Conservation (phyloP, 2,329 filamentous ascomycete genomes). For the Cladosporium sp. region DNA sequence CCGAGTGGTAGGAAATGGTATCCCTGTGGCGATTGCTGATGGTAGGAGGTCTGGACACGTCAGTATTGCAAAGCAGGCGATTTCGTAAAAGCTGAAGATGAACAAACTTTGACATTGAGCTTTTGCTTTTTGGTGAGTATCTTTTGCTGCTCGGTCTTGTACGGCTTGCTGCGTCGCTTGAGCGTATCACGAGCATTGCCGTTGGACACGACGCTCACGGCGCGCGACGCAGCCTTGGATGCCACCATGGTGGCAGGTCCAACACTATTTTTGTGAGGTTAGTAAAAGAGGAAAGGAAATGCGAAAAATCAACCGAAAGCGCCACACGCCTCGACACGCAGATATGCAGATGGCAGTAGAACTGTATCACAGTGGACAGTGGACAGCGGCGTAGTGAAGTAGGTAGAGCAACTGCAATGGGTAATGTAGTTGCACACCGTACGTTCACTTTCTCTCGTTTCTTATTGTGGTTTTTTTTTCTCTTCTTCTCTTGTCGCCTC, state of each 20-base stretch:
- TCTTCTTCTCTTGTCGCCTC: background rate
- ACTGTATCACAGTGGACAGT: background rate
- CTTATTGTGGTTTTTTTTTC: background rate
- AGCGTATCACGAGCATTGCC: constrained; percentile 20
- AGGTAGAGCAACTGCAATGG: background rate
- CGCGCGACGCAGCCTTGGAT: constrained; percentile 7
- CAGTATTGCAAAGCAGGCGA: constrained; percentile 22
- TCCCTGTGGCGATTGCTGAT: constrained; percentile 52
- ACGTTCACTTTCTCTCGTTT: background rate
- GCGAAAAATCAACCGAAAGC: background rate
- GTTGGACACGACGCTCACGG: constrained; percentile 9
- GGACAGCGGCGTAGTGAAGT: background rate
- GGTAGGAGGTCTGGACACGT: constrained; percentile 49
- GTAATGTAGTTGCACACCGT: background rate
- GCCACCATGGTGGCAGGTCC: constrained; percentile 1
- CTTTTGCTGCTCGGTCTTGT: constrained; percentile 57
- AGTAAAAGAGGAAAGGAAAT: constrained; percentile 3
- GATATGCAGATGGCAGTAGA: background rate
- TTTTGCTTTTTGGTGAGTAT: constrained; percentile 59
- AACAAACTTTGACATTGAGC: constrained; percentile 47
- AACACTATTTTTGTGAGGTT: background rate
- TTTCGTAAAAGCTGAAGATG: constrained; percentile 3
- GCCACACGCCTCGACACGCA: background rate
- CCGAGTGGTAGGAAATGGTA: constrained; percentile 60
- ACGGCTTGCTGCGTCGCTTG: constrained; percentile 39